phyloP scores from a whole-genome alignment of 2,329 filamentous ascomycete genomes.

The Penicillium sp. region DNA sequence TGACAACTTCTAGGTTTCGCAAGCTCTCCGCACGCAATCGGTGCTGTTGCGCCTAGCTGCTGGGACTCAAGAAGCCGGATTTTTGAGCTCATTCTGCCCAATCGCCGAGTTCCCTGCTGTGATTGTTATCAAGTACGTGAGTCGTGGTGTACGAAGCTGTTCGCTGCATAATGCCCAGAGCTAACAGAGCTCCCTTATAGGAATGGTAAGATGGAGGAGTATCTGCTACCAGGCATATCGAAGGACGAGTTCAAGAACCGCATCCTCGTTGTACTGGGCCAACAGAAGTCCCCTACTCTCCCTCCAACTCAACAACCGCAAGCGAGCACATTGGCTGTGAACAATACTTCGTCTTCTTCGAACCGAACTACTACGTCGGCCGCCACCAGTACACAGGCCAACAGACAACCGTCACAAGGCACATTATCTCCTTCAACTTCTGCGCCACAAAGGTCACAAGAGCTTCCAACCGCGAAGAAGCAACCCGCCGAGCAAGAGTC shows the following conservation, averaged over 20 bases:
- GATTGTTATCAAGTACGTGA: constrained; percentile 69
- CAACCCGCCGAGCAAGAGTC: constrained; percentile 35
- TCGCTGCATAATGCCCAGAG: not conserved
- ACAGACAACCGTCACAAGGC: constrained; percentile 8
- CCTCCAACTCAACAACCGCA: constrained; percentile 6
- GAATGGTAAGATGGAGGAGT: constrained; percentile 76
- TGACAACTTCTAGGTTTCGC: constrained; percentile 51
- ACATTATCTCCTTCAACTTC: constrained; percentile 33
- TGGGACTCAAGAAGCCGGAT: constrained; percentile 78
- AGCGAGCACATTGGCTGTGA: not conserved
- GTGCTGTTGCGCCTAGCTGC: constrained; percentile 70
- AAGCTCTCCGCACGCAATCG: constrained; percentile 61
- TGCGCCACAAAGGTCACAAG: constrained; percentile 34
- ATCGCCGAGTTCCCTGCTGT: constrained; percentile 76
- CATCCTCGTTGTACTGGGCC: constrained; percentile 49
- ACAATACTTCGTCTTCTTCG: constrained; percentile 4
- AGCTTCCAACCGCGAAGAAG: not conserved
- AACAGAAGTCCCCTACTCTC: constrained; percentile 11
- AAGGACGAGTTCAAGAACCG: constrained; percentile 68
- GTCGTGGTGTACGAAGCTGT: not conserved
- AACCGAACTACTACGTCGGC: constrained; percentile 2
- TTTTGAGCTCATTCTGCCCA: constrained; percentile 79
- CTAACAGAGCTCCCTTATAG: constrained; percentile 40
- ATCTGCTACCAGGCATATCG: constrained; percentile 65
- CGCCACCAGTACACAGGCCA: constrained; percentile 12